phyloP scores from a whole-genome alignment of 2,329 filamentous ascomycete genomes.

The Corynespora cassiicola region DNA sequence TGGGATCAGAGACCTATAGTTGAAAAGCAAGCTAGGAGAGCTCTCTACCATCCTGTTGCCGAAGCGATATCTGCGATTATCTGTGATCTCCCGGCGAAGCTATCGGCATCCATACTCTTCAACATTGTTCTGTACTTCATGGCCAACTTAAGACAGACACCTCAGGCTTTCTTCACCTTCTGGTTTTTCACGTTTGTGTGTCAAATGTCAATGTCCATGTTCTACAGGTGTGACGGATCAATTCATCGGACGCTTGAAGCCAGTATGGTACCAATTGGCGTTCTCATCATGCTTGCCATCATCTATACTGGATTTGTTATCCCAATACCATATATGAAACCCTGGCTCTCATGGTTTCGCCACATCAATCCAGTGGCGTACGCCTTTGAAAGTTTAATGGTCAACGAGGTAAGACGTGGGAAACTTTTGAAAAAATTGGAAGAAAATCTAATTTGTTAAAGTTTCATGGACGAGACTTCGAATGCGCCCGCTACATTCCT shows the following conservation, averaged over 20 bases:
- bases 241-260: slow-evolving; percentile 67
- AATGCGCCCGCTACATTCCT: too few species aligned
- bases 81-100: slow-evolving; percentile 78
- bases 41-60: slow-evolving; percentile 81
- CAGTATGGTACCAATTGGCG: slow-evolving; percentile 57
- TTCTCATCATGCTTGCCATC: slow-evolving; percentile 66
- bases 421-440: too few species aligned
- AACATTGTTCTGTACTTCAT: slow-evolving; percentile 83
- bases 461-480: background rate
- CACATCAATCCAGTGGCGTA: slow-evolving; percentile 78
- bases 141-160: slow-evolving; percentile 72
- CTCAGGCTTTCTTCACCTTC: slow-evolving; percentile 80
- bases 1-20: slow-evolving; percentile 86
- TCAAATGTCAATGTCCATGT: slow-evolving; percentile 77
- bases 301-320: slow-evolving; percentile 67
- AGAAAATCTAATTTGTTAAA: too few species aligned
- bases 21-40: slow-evolving; percentile 81
- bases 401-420: slow-evolving; percentile 70
- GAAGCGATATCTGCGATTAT: slow-evolving; percentile 82
- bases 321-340: slow-evolving; percentile 66
- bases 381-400: slow-evolving; percentile 75
- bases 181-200: slow-evolving; percentile 72
- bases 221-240: slow-evolving; percentile 77
- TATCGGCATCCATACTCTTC: slow-evolving; percentile 72
- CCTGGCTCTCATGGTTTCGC: slow-evolving; percentile 80